Evolutionary conservation across 495 filamentous ascomycete species (phyloP).

Genomic region (Aspergillus ellipticus): DNA sequence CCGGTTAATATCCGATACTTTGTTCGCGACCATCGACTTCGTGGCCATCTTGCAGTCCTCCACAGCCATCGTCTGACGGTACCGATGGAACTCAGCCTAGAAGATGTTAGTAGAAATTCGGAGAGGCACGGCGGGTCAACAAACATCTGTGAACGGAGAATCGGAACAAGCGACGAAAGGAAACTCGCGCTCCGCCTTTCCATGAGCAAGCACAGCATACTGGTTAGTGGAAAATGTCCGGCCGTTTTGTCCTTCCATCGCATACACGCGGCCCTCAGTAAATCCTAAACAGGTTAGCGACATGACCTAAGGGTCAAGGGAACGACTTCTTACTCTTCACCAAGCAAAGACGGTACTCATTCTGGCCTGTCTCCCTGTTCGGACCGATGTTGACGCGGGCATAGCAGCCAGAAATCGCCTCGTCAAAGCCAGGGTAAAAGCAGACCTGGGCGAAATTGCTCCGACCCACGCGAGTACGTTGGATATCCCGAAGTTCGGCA

Average conservation of each 20-base stretch:
- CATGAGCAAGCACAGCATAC: slow-evolving; percentile 70
- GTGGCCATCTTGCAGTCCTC: slow-evolving; percentile 71
- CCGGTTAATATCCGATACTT: slow-evolving; percentile 76
- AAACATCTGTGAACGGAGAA: slow-evolving; percentile 67
- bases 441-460: slow-evolving; percentile 78
- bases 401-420: slow-evolving; percentile 74
- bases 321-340: slow-evolving; percentile 66
- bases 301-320: background rate
- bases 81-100: slow-evolving; percentile 78
- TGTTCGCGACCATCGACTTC: slow-evolving; percentile 57
- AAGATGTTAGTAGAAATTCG: slow-evolving; percentile 24
- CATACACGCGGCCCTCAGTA: slow-evolving; percentile 72
- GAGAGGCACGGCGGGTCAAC: slow-evolving; percentile 11
- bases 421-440: slow-evolving; percentile 85
- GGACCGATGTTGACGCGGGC: slow-evolving; percentile 75
- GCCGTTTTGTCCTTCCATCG: slow-evolving; percentile 64
- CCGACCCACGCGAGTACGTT: slow-evolving; percentile 76
- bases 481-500: slow-evolving; percentile 72
- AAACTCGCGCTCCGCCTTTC: slow-evolving; percentile 71
- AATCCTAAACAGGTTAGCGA: slow-evolving; percentile 59
- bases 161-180: slow-evolving; percentile 84
- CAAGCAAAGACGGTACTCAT: slow-evolving; percentile 77
- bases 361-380: slow-evolving; percentile 61
- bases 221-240: slow-evolving; percentile 70
- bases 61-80: slow-evolving; percentile 66